Base-by-base conservation (phyloP, 2,329 filamentous ascomycete species). In the Calonectria ilicicola region DNA sequence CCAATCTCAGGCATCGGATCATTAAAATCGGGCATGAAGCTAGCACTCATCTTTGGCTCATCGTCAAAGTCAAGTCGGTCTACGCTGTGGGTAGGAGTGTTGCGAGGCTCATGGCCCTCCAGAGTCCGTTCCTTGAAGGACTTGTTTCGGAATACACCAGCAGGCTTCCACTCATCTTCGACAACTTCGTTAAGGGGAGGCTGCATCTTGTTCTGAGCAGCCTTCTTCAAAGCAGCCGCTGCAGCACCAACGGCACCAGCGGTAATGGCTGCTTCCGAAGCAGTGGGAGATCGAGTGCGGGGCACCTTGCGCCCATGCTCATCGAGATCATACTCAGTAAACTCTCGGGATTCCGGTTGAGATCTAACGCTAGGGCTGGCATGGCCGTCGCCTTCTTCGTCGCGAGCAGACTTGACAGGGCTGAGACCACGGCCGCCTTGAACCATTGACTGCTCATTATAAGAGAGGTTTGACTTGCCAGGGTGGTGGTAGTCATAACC, bases 1-100 rank as follows among this genome's bases (percentile, higher is more conserved):
- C 93, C 95, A 79, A 94, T 92, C 80, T 96, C 95, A 0, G 93
- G 94, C 86, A 96, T 90, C 6, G 93, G 93, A 77, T 96, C 88
- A 69, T 92, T 85, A 42, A 90, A 84, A 75, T 93, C 89, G 4
- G 95, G 95, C 72, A 96, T 82, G 58, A 92, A 93, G 81, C 89
- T 95, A 51, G 93, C 90, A 47, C 89, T 89, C 87, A 97, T 87
- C 77, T 90, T 89, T 1, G 87, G 86, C 17, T 85, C 81, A 6
- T 89, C 87, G 23, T 90, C 86, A 46, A 87, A 88, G 19, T 88
- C 87, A n/a, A 91, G 84, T 42, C 87, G 86, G 75, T 92, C 90
- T 19, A 91, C 83, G 77, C 90, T 92, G 74, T 91, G 90, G 7
- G 89, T 86, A 2, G 90, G 90, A 35, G 89, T 90, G 72, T 86